Conservation (phyloP, 257 asterid genomes). For the Avicennia marina region DNA sequence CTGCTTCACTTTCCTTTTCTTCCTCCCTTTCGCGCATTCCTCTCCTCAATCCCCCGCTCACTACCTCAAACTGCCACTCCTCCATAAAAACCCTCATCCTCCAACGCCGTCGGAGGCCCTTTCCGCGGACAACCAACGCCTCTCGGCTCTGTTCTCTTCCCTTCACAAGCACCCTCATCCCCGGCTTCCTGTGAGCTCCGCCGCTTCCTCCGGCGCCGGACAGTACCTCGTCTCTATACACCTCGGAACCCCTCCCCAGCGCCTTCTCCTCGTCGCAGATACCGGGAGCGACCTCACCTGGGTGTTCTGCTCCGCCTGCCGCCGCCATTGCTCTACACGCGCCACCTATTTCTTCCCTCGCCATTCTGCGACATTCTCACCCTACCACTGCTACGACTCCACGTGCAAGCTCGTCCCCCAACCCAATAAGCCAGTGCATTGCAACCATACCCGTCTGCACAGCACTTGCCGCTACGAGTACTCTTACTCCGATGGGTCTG, state of each 20-base stretch:
- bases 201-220: constrained; percentile 75
- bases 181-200: constrained; percentile 61
- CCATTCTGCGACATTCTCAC: constrained; percentile 57
- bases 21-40: constrained; percentile 17
- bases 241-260: constrained; percentile 80
- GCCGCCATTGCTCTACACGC: constrained; percentile 38
- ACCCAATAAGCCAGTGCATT: constrained; percentile 29
- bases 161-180: constrained; percentile 36
- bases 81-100: constrained; percentile 41
- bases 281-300: constrained; percentile 93
- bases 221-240: constrained; percentile 74
- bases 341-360: constrained; percentile 59
- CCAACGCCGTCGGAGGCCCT: constrained; percentile 47
- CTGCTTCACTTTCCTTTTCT: constrained; percentile 20
- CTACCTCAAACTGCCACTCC: constrained; percentile 66
- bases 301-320: constrained; percentile 84
- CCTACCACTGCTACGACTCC: constrained; percentile 60
- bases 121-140: constrained; percentile 57
- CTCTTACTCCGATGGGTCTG: constrained; percentile 69
- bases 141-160: constrained; percentile 35
- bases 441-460: constrained; percentile 72
- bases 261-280: constrained; percentile 59
- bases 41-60: constrained; percentile 17
- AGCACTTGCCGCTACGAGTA: constrained; percentile 70
- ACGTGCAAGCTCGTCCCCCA: constrained; percentile 53